phyloP scores from a whole-genome alignment of 805 yeast genomes.

The Suhomyces prunicola region DNA sequence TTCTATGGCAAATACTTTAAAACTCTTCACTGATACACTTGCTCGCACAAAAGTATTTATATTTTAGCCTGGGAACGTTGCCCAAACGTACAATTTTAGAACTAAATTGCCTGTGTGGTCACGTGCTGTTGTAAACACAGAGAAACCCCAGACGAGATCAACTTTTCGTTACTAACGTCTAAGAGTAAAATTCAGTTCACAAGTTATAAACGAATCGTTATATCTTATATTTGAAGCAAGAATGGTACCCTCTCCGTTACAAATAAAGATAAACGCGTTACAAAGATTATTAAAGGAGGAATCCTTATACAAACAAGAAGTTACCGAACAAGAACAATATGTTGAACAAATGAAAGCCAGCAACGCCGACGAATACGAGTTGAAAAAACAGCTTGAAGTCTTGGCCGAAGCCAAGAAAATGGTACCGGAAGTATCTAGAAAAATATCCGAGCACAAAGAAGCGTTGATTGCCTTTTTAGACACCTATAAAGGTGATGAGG shows the following conservation, averaged over 20 bases:
- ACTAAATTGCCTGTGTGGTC: background rate
- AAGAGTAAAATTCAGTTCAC: background rate
- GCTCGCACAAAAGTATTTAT: too few relatives aligned
- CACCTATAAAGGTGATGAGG: slow-evolving; percentile 33
- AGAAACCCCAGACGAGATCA: background rate
- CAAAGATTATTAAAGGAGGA: slow-evolving; percentile 69
- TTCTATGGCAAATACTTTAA: background rate
- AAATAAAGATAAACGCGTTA: slow-evolving; percentile 69
- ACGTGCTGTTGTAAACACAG: background rate
- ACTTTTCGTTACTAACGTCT: background rate
- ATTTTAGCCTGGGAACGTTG: too few relatives aligned
- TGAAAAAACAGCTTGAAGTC: slow-evolving; percentile 46
- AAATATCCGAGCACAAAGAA: slow-evolving; percentile 29
- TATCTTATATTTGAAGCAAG: background rate
- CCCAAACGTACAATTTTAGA: background rate
- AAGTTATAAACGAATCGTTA: background rate
- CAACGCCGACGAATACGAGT: slow-evolving; percentile 60
- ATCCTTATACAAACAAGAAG: slow-evolving; percentile 55
- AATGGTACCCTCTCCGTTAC: slow-evolving; percentile 70
- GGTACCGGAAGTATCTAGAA: slow-evolving; percentile 24
- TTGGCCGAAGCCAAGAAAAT: slow-evolving; percentile 38
- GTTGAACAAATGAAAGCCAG: slow-evolving; percentile 46
- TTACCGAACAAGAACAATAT: slow-evolving; percentile 47
- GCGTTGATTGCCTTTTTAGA: slow-evolving; percentile 40
- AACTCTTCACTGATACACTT: too few relatives aligned